Base-by-base conservation (phyloP, 2,329 filamentous ascomycete genomes). In the Ceratocystis huliohia region DNA sequence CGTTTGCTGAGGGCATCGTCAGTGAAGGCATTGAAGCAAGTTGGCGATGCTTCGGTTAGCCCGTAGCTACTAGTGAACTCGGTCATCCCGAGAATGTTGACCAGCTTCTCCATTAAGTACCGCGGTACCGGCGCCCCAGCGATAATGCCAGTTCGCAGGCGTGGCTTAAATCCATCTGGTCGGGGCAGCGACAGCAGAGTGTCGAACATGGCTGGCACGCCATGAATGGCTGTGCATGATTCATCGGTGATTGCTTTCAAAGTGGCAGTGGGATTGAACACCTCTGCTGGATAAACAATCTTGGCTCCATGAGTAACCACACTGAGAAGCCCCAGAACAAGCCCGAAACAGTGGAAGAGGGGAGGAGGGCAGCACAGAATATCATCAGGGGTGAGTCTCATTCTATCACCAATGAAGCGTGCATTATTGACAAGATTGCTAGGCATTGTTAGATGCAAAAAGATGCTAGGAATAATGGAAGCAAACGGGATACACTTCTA, bases 201-300 rank as follows among this genome's bases (percentile, higher is more conserved):
- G 72, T 91, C 88, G 74, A 91, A 91, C 89, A 93, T 93, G 66
- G 89, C 88, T 0, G 89, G 89, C 0, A 93, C 89, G 44, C 89
- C 89, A 72, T 92, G 88, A 0, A 93, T 79, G 0, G 87, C 89
- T 0, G 89, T 93, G 73, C 86, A 88, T 59, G 78, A 77, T 72
- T 89, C 86, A 64, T 86, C 80, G 1, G 82, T 80, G 48, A 93
- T 83, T 65, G 87, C 86, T 56, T 79, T 79, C 44, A 92, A 78
- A 1, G 86, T 87, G 0, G 87, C 84, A 3, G 76, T 74, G 1
- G 87, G 80, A 70, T 90, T 86, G 72, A 93, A 93, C 0, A 86
- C 84, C 71, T 91, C 87, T 69, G 83, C 82, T 0, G 89, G 88
- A 72, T 90, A 90, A 8, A 93, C 84, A 63, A 91, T 85, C 74